Conservation (phyloP, 495 filamentous ascomycete species). For the Talaromyces liani region DNA sequence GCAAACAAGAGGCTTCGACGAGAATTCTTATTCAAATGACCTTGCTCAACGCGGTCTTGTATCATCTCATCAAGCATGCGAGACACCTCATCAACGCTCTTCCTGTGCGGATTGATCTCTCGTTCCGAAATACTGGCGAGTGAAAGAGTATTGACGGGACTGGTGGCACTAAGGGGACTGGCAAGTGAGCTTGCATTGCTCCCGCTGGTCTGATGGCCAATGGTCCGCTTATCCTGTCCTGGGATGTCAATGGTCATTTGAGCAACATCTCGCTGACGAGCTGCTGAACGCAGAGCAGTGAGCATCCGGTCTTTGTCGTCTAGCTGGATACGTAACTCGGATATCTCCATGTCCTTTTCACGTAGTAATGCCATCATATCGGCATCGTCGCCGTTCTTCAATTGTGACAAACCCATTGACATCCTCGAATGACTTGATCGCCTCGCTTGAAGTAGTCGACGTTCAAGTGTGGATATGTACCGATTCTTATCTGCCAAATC, state of each 20-base stretch:
- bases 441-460: constrained; percentile 82
- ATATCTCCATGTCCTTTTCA: constrained; percentile 92
- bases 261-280: constrained; percentile 81
- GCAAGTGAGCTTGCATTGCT: constrained; percentile 20
- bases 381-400: constrained; percentile 56
- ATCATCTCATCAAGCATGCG: constrained; percentile 93
- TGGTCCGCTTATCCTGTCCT: constrained; percentile 25
- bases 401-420: constrained; percentile 56
- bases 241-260: constrained; percentile 44
- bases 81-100: constrained; percentile 82
- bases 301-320: constrained; percentile 98
- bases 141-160: constrained; percentile 19
- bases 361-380: constrained; percentile 60
- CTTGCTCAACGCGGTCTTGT: constrained; percentile 69
- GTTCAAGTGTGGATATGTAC: constrained; percentile 90
- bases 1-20: constrained; percentile 49
- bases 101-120: constrained; percentile 45
- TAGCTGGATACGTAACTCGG: constrained; percentile 77
- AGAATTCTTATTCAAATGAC: constrained; percentile 51
- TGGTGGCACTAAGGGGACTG: constrained; percentile 15
- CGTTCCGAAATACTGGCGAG: constrained; percentile 15
- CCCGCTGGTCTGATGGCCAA: constrained; percentile 24
- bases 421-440: constrained; percentile 83
- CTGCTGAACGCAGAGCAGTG: constrained; percentile 74
- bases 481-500: constrained; percentile 92